Evolutionary conservation across 1,139 yeast genomes (phyloP).

Genomic region (Pichia sp.): DNA sequence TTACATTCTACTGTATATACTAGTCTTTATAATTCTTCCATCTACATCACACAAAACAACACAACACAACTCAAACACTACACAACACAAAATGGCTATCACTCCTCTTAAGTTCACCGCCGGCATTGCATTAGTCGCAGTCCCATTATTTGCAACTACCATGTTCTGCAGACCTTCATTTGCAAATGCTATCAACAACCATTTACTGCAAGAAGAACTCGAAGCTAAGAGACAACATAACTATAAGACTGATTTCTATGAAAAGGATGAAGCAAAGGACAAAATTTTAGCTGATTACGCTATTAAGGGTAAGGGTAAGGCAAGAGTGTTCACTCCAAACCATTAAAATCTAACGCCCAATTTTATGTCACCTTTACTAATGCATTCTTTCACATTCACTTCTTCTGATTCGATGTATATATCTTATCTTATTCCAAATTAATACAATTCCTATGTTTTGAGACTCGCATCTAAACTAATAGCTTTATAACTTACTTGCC

Average conservation of each 20-base stretch:
- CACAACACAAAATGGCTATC: conserved; percentile 12
- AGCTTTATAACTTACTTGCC: too few relatives aligned
- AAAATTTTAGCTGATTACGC: conserved; percentile 20
- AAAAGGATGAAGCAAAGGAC: conserved; percentile 18
- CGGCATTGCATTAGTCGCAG: conserved; percentile 24
- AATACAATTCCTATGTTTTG: too few relatives aligned
- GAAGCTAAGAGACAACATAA: conserved; percentile 23
- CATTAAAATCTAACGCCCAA: too few relatives aligned
- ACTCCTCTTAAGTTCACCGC: conserved; percentile 23
- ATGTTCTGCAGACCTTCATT: conserved; percentile 26
- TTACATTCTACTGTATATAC: background rate
- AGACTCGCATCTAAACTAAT: too few relatives aligned
- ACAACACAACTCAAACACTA: background rate
- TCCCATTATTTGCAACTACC: conserved; percentile 23
- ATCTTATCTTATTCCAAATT: too few relatives aligned
- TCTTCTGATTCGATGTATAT: too few relatives aligned
- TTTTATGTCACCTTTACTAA: too few relatives aligned
- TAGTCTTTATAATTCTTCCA: background rate
- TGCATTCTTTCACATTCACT: too few relatives aligned
- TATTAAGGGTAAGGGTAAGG: conserved; percentile 22
- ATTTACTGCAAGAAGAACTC: conserved; percentile 25
- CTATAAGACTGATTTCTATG: conserved; percentile 22
- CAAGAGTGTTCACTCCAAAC: conserved; percentile 22
- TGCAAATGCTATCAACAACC: conserved; percentile 27
- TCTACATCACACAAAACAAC: conserved; percentile 2